phyloP scores from a whole-genome alignment of 805 yeast genomes.

The Pichia gijzeniarum region DNA sequence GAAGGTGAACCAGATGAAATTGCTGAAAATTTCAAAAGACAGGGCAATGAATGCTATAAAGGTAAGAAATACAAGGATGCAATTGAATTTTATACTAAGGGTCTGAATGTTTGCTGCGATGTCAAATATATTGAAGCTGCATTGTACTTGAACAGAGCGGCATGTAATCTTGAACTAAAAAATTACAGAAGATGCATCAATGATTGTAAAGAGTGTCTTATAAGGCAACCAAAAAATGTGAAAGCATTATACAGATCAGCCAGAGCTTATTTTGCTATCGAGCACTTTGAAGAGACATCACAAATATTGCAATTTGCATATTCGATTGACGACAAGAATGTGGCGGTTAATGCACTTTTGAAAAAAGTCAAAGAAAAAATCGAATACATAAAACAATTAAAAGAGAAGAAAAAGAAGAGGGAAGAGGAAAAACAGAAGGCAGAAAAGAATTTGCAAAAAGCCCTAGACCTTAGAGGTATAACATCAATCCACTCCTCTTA shows the following conservation, averaged over 20 bases:
- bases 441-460: slow-evolving; percentile 43
- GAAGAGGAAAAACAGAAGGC: slow-evolving; percentile 37
- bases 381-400: slow-evolving; percentile 20
- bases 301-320: slow-evolving; percentile 62
- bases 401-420: slow-evolving; percentile 22
- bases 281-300: slow-evolving; percentile 63
- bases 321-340: slow-evolving; percentile 51
- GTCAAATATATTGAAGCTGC: slow-evolving; percentile 52
- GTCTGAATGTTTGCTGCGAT: slow-evolving; percentile 62
- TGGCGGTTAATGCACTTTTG: slow-evolving; percentile 44
- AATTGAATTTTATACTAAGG: slow-evolving; percentile 70
- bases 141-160: slow-evolving; percentile 77
- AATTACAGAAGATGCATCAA: slow-evolving; percentile 83
- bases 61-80: slow-evolving; percentile 70
- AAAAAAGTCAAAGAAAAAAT: slow-evolving; percentile 33
- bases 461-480: slow-evolving; percentile 56
- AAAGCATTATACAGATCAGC: slow-evolving; percentile 87
- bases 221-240: slow-evolving; percentile 57
- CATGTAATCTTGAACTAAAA: slow-evolving; percentile 78
- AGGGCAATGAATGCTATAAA: slow-evolving; percentile 85
- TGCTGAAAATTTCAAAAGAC: slow-evolving; percentile 82
- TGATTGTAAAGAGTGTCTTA: slow-evolving; percentile 71
- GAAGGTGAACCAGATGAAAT: slow-evolving; percentile 95
- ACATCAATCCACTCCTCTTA: slow-evolving; percentile 41
- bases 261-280: slow-evolving; percentile 67